Base-by-base conservation (phyloP, 139 green algal genomes). In the Chara braunii region DNA sequence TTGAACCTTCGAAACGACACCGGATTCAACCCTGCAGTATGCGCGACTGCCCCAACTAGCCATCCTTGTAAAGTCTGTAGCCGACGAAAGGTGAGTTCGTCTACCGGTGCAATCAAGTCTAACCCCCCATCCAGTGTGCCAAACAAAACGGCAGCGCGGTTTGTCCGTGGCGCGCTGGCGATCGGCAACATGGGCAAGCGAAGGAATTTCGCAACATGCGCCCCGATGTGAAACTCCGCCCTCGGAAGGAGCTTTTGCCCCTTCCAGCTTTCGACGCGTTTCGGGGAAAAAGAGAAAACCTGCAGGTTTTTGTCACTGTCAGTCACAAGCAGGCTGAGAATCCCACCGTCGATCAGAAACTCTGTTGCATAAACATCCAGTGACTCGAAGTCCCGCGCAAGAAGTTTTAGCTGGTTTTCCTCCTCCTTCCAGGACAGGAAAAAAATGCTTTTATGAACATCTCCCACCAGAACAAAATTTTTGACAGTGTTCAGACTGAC, bases 381-480 rank as follows among this genome's bases (percentile, higher is more conserved):
- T 29, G 48, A 26, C 44, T 82, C 83, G 68, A 87, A 90, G 78
- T 95, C 89, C 51, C 85, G 77, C 14, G 66, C 65, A 9, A 94
- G 71, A 35, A 83, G 65, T 24, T 33, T 53, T 45, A 88, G 70
- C 75, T 81, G 64, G 35, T 57, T 51, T n/a, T 48, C 67, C 64
- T 73, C 79, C 14, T 85, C 81, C 59, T 48, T 83, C 81, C 84
- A 94, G 1, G 78, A 42, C 40, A 95, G 51, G 57, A 95, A 95
- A 51, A 76, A 68, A 23, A 86, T 50, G 57, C 85, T 83, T 37
- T 88, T 81, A 11, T 74, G 62, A 9, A 81, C 70, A 51, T 95
- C 85, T 0, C 85, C 83, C 32, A 89, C 57, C 54, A 95, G 70
- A 33, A 95, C 54, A 64, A 85, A 96, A 61, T 89, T 87, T 72